Percentiles rank a stretch among this genome's conserved stretches.
Conservation (phyloP, 139 green algal species). For the Closterium sp. region DNA sequence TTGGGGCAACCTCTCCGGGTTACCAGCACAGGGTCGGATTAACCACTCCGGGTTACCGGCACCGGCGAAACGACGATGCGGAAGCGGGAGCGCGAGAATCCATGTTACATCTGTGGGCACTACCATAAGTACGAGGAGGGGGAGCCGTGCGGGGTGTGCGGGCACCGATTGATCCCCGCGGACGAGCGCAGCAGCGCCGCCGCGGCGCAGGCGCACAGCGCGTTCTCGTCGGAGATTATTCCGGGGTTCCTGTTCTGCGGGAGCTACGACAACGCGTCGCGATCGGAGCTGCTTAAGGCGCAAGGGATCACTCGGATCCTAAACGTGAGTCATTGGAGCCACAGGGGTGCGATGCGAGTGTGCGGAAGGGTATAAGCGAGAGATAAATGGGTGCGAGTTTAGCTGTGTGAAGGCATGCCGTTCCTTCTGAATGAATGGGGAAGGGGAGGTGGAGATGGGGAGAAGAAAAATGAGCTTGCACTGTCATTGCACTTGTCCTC, state of each 20-base stretch:
- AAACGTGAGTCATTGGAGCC: slow-evolving; percentile 64
- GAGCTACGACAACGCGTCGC: slow-evolving; percentile 83
- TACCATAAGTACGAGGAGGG: slow-evolving; percentile 78
- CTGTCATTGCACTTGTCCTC: too few relatives aligned
- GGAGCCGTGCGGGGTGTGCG: slow-evolving; percentile 76
- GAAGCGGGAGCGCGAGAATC: slow-evolving; percentile 77
- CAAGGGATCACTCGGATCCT: slow-evolving; percentile 82
- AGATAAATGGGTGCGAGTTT: too few relatives aligned
- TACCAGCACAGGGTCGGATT: background rate
- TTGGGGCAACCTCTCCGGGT: background rate
- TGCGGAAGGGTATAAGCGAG: too few relatives aligned
- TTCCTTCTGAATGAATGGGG: too few relatives aligned
- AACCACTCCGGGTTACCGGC: background rate
- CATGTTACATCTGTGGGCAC: slow-evolving; percentile 81
- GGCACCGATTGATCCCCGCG: slow-evolving; percentile 63
- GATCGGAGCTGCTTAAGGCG: slow-evolving; percentile 78
- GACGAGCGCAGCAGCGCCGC: slow-evolving; percentile 39
- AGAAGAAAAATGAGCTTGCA: too few relatives aligned
- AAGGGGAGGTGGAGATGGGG: too few relatives aligned
- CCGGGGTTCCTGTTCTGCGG: slow-evolving; percentile 81
- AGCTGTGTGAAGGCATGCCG: too few relatives aligned
- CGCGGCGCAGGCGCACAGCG: slow-evolving; percentile 46
- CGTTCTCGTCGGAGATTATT: slow-evolving; percentile 76
- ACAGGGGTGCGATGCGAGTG: too few relatives aligned
- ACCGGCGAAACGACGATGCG: slow-evolving; percentile 12